Percentiles rank a stretch among this genome's conserved stretches.
Conservation (phyloP, 805 yeast genomes). For the Candida nonsorbophila region DNA sequence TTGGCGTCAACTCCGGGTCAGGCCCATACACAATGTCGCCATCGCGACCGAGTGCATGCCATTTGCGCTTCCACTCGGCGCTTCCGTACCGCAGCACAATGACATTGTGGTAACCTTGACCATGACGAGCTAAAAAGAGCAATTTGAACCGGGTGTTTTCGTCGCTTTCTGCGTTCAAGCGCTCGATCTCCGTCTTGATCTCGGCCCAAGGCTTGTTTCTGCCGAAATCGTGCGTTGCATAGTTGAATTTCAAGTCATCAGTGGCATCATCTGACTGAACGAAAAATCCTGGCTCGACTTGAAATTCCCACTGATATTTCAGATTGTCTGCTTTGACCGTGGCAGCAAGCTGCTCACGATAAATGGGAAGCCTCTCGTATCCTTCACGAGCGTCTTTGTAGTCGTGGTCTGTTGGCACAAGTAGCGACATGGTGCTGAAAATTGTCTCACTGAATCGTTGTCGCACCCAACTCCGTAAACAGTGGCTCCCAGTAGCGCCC, state of each 20-base stretch:
- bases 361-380: conserved; percentile 10
- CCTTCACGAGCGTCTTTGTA: conserved; percentile 29
- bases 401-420: conserved; percentile 28
- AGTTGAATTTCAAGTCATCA: conserved; percentile 42
- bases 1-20: conserved; percentile 52
- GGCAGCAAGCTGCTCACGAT: conserved; percentile 6
- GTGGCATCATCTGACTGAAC: conserved; percentile 40
- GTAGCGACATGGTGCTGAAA: conserved; percentile 20
- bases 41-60: conserved; percentile 48
- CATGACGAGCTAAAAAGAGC: conserved; percentile 58
- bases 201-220: conserved; percentile 35
- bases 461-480: no score
- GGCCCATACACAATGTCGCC: conserved; percentile 56
- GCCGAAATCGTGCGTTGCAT: conserved; percentile 41
- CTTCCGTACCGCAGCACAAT: conserved; percentile 51
- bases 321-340: neutral
- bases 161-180: conserved; percentile 26
- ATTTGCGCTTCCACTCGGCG: conserved; percentile 51
- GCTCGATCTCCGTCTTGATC: conserved; percentile 20
- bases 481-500: no score
- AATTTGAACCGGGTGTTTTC: conserved; percentile 34
- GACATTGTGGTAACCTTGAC: conserved; percentile 64
- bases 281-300: conserved; percentile 45
- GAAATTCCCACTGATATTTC: conserved; percentile 39
- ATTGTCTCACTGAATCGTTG: no score